Evolutionary conservation across 805 yeast genomes (phyloP).

Genomic region (Kuraishia ogatae): DNA sequence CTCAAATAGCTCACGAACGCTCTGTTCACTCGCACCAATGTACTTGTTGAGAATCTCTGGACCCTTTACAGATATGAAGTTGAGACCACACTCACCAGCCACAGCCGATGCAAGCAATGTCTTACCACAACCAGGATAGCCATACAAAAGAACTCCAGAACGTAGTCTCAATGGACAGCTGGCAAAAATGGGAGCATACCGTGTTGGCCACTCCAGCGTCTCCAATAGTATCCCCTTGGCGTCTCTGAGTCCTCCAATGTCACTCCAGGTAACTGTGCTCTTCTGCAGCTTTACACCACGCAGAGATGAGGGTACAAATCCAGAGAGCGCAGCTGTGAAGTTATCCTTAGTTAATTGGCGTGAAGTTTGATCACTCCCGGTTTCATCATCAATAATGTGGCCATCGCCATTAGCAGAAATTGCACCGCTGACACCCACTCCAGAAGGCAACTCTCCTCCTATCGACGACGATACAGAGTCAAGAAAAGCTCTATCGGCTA

Average conservation of each 20-base stretch:
- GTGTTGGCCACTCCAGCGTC: slow-evolving; percentile 95
- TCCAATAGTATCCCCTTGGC: slow-evolving; percentile 74
- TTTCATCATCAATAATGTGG: background rate
- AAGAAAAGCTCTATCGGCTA: slow-evolving; percentile 63
- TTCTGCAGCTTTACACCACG: slow-evolving; percentile 84
- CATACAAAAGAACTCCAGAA: slow-evolving; percentile 85
- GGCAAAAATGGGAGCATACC: slow-evolving; percentile 90
- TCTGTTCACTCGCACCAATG: slow-evolving; percentile 95
- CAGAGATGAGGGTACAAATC: slow-evolving; percentile 71
- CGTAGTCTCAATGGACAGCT: slow-evolving; percentile 80
- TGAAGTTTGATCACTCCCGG: background rate
- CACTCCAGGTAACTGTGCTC: slow-evolving; percentile 68
- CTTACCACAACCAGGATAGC: slow-evolving; percentile 98
- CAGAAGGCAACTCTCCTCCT: no score
- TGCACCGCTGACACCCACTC: no score
- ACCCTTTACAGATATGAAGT: slow-evolving; percentile 89
- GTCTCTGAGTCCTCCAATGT: slow-evolving; percentile 78
- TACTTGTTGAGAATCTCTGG: slow-evolving; percentile 93
- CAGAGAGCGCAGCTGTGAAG: slow-evolving; percentile 51
- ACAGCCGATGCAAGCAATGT: slow-evolving; percentile 89
- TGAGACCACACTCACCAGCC: slow-evolving; percentile 88
- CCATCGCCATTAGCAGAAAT: no score
- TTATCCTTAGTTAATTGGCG: slow-evolving; percentile 17
- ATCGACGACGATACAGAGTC: slow-evolving; percentile 24
- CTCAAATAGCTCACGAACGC: slow-evolving; percentile 87